phyloP scores from a whole-genome alignment of 176 grass and related monocot species.

The Aegilops umbellulata region DNA sequence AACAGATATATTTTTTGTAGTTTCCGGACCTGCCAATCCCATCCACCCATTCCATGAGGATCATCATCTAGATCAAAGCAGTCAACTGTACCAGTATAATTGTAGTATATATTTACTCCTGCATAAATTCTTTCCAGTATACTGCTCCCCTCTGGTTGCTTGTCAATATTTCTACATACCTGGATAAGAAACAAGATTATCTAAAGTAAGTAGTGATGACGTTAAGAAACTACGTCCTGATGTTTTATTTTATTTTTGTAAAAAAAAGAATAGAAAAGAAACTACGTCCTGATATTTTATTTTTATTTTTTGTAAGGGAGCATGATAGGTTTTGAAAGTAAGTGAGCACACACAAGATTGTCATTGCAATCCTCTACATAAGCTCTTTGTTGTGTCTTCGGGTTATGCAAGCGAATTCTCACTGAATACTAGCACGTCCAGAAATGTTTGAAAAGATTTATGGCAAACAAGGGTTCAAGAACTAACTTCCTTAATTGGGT shows the following conservation, averaged over 20 bases:
- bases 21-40: constrained; percentile 76
- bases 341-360: neutral
- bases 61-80: constrained; percentile 96
- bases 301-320: neutral
- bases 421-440: neutral
- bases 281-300: neutral
- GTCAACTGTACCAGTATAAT: constrained; percentile 65
- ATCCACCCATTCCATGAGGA: constrained; percentile 95
- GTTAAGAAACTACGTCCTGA: neutral
- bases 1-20: neutral
- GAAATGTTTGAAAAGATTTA: neutral
- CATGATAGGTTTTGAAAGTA: neutral
- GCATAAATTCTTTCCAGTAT: constrained; percentile 71
- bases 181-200: constrained; percentile 36
- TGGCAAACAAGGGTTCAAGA: neutral
- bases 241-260: neutral
- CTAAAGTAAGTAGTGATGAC: neutral
- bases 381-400: neutral
- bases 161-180: constrained; percentile 84
- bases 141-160: constrained; percentile 56
- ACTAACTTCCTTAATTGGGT: constrained; percentile 94
- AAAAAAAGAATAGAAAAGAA: neutral
- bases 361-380: neutral
- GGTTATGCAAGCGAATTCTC: neutral
- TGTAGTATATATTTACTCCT: constrained; percentile 93